Conservation (phyloP, 345 rosid genomes). For the Eucalyptus dawsonii region DNA sequence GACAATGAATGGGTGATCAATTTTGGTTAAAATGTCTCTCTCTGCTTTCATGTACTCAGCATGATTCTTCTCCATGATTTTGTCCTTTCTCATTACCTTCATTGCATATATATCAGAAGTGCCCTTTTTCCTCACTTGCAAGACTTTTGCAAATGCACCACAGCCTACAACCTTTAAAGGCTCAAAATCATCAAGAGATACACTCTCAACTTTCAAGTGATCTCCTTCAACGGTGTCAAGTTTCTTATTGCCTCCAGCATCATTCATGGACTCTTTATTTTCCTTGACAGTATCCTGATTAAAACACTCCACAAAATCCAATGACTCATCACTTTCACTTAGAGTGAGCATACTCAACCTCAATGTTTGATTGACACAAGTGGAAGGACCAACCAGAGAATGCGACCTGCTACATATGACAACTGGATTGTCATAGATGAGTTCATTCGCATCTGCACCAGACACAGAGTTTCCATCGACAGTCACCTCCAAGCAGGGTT, state of each 20-base stretch:
- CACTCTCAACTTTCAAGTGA: constrained; percentile 4
- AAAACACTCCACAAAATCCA: constrained; percentile 29
- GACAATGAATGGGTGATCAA: constrained; percentile 89
- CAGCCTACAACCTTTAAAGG: constrained; percentile 80
- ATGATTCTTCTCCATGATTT: constrained; percentile 84
- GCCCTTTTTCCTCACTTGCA: constrained; percentile 74
- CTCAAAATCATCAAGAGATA: constrained; percentile 85
- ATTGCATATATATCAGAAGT: constrained; percentile 84
- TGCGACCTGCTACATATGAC: constrained; percentile 71
- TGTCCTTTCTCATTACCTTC: constrained; percentile 99
- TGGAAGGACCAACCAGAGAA: constrained; percentile 86
- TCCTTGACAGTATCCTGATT: constrained; percentile 12
- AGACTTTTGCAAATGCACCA: constrained; percentile 97
- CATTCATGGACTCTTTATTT: constrained; percentile 14
- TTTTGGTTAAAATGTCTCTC: constrained; percentile 74
- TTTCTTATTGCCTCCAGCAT: constrained; percentile 8
- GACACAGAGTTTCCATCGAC: constrained; percentile 7
- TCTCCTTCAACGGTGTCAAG: constrained; percentile 2
- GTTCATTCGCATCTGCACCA: constrained; percentile 16
- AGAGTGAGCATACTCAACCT: constrained; percentile 57
- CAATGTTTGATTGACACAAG: constrained; percentile 39
- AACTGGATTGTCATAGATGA: constrained; percentile 52
- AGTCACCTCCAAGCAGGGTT: constrained; percentile 10
- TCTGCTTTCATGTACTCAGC: constrained; percentile 95
- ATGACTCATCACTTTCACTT: constrained; percentile 29